A percentile compares a stretch with the other conserved stretches of the same genome.
These are phyloP conservation scores for Miscanthus sacchariflorus DNA, from an alignment of 202 grass and related monocot species.

Conservation along the genomic window DNA sequence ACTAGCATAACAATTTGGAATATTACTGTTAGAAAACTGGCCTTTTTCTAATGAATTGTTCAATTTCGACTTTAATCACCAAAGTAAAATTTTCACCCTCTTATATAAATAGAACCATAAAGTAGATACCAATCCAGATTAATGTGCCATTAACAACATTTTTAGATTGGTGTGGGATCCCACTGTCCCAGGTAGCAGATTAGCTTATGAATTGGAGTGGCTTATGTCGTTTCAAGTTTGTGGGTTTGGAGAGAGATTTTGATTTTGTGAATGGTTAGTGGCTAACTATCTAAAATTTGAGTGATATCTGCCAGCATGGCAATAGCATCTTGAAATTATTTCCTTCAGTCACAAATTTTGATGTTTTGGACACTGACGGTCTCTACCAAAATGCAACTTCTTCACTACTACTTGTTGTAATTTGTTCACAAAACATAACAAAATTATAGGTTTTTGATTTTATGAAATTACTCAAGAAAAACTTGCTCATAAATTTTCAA, in stretches of 20 bases:
- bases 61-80: not conserved
- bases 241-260: not conserved
- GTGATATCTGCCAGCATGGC: not conserved
- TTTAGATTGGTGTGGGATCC: not conserved
- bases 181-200: not conserved
- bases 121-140: not conserved
- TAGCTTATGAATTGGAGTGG: slow-evolving; percentile 3
- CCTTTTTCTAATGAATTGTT: not conserved
- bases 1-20: not conserved
- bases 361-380: not conserved
- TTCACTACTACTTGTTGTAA: not conserved
- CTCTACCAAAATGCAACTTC: not conserved
- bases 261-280: not conserved
- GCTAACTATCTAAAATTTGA: not conserved
- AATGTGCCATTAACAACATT: not conserved
- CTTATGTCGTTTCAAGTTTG: not conserved
- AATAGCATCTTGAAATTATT: not conserved
- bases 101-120: not conserved
- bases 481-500: not conserved
- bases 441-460: not conserved
- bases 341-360: not conserved
- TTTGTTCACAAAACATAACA: slow-evolving; percentile 1
- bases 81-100: not conserved
- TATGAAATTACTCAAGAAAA: not conserved
- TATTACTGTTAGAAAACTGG: not conserved